These are phyloP conservation scores for Sphagnum fallax DNA, from an alignment of 228 moss, liverwort and hornwort species.

Conservation along the genomic window DNA sequence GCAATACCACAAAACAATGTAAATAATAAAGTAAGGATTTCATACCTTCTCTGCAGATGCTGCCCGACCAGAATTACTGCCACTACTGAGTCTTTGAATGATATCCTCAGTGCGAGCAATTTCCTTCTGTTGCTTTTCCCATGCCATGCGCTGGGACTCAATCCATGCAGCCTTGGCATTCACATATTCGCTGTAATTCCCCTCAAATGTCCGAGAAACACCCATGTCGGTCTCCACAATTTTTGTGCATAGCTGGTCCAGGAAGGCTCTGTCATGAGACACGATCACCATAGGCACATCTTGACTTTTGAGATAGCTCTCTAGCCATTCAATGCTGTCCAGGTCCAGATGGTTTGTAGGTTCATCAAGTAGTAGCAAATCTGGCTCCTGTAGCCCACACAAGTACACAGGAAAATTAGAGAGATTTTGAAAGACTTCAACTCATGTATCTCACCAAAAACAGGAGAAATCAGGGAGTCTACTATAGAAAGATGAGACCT, in stretches of 20 bases:
- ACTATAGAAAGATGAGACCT: no score
- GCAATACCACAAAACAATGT: no score
- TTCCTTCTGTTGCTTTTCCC: constrained; percentile 98
- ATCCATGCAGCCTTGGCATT: constrained; percentile 71
- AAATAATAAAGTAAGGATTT: no score
- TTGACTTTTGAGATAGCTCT: constrained; percentile 78
- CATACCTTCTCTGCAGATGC: constrained; percentile 80
- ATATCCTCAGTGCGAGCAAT: constrained; percentile 82
- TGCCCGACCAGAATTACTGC: constrained; percentile 88
- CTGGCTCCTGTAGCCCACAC: constrained; percentile 51
- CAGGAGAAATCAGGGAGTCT: no score
- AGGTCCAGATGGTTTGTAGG: constrained; percentile 98
- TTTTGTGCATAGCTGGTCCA: constrained; percentile 95
- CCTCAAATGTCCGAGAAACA: constrained; percentile 80
- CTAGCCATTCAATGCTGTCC: constrained; percentile 96
- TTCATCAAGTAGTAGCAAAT: constrained; percentile 80
- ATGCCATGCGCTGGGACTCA: constrained; percentile 83
- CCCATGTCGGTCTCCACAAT: constrained; percentile 99
- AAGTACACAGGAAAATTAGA: background rate
- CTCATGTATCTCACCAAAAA: background rate
- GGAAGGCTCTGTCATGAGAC: constrained; percentile 89
- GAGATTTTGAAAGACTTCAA: background rate
- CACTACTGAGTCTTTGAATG: constrained; percentile 86
- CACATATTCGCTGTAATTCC: constrained; percentile 86
- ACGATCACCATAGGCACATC: constrained; percentile 98